Conservation (phyloP, 176 grass and related monocot genomes). For the Triticum turgidum region DNA sequence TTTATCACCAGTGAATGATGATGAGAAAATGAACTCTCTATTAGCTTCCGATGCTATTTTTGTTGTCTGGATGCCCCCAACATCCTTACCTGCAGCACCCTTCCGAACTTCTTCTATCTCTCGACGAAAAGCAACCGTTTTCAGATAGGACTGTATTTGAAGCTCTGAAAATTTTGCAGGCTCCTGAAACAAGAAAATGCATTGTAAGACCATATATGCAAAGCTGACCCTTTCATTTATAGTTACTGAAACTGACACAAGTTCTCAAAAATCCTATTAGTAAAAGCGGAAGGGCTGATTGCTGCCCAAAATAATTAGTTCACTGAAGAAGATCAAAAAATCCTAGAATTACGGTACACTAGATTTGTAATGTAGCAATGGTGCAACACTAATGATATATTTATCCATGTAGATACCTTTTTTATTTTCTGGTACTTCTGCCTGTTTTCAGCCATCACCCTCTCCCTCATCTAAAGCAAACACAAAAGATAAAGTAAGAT, state of each 20-base stretch:
- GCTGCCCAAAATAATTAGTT: constrained; percentile 12
- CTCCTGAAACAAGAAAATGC: constrained; percentile 48
- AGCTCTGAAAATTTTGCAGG: constrained; percentile 96
- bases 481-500: constrained; percentile 24
- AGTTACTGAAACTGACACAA: not conserved
- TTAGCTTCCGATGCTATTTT: constrained; percentile 96
- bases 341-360: not conserved
- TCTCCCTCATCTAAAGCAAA: constrained; percentile 89
- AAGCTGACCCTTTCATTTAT: not conserved
- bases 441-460: constrained; percentile 97
- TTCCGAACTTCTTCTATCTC: constrained; percentile 92
- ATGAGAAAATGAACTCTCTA: constrained; percentile 97
- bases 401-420: constrained; percentile 53
- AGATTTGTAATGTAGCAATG: not conserved
- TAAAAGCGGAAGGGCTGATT: not conserved
- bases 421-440: constrained; percentile 98
- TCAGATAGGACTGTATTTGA: constrained; percentile 98
- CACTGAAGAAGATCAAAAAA: not conserved
- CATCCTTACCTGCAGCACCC: constrained; percentile 64
- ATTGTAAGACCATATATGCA: not conserved
- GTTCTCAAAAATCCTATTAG: not conserved
- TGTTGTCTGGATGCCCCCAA: constrained; percentile 83
- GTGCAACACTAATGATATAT: constrained; percentile 16
- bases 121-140: constrained; percentile 92
- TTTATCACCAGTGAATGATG: constrained; percentile 97